A percentile compares a stretch with the other conserved stretches of the same genome.
phyloP scores from a whole-genome alignment of 2,329 filamentous ascomycete genomes.

The Apiospora malaysiana region DNA sequence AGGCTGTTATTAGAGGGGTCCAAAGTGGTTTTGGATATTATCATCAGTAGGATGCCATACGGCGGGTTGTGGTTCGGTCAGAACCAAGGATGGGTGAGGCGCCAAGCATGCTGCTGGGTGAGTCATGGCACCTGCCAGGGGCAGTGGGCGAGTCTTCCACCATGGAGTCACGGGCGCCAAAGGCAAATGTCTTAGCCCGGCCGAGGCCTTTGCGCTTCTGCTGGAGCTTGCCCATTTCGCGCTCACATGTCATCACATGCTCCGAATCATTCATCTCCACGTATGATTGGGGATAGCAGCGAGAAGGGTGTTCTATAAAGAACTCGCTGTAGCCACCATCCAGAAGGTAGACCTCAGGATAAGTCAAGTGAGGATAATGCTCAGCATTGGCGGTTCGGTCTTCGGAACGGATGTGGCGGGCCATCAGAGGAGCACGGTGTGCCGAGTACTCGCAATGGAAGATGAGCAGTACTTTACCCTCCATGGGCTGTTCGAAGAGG shows the following conservation, averaged over 20 bases:
- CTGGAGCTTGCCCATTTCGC: slow-evolving; percentile 91
- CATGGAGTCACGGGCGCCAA: slow-evolving; percentile 73
- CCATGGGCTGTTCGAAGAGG: slow-evolving; percentile 73
- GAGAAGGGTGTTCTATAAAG: slow-evolving; percentile 76
- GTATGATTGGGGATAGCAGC: slow-evolving; percentile 94
- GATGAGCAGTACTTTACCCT: slow-evolving; percentile 79
- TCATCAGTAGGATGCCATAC: slow-evolving; percentile 68
- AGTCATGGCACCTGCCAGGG: slow-evolving; percentile 48
- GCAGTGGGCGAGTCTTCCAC: slow-evolving; percentile 66
- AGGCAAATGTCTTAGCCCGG: slow-evolving; percentile 93
- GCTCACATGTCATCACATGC: slow-evolving; percentile 91
- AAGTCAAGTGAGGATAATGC: slow-evolving; percentile 86
- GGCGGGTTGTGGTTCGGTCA: slow-evolving; percentile 61
- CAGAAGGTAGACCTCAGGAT: slow-evolving; percentile 95
- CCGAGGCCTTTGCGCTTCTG: slow-evolving; percentile 81
- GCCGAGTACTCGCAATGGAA: slow-evolving; percentile 99
- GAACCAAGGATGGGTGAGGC: slow-evolving; percentile 51
- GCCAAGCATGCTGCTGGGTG: slow-evolving; percentile 51
- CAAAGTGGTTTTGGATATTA: neutral
- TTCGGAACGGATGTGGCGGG: slow-evolving; percentile 86
- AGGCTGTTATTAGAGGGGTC: slow-evolving; percentile 6
- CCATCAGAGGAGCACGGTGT: slow-evolving; percentile 95
- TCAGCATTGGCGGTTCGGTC: slow-evolving; percentile 87
- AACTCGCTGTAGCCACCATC: slow-evolving; percentile 97
- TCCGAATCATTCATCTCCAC: slow-evolving; percentile 95